Evolutionary conservation across 768 basidiomycete species (phyloP).

Genomic region (Flagelloscypha sp.): DNA sequence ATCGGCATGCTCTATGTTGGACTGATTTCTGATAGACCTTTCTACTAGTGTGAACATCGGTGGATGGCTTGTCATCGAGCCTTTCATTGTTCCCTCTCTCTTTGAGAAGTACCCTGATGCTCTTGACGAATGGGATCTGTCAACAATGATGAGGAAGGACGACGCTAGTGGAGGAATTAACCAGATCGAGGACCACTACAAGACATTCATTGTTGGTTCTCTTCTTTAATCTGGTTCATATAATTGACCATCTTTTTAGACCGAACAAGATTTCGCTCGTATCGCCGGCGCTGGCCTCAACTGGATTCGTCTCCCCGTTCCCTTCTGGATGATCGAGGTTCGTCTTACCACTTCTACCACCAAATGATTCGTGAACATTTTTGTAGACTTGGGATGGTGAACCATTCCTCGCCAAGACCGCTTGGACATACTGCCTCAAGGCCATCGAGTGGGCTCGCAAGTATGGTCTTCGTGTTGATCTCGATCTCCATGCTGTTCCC

Average conservation of each 20-base stretch:
- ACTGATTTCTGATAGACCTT: slow-evolving; percentile 4
- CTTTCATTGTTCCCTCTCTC: slow-evolving; percentile 61
- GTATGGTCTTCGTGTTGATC: slow-evolving; percentile 73
- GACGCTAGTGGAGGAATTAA: slow-evolving; percentile 48
- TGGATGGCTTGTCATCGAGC: slow-evolving; percentile 72
- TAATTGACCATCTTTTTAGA: slow-evolving; percentile 34
- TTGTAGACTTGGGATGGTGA: slow-evolving; percentile 60
- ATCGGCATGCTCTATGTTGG: slow-evolving; percentile 7
- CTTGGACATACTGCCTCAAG: slow-evolving; percentile 79
- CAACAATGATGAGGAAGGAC: slow-evolving; percentile 51
- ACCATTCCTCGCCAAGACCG: slow-evolving; percentile 66
- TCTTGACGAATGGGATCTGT: slow-evolving; percentile 71
- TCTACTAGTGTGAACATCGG: slow-evolving; percentile 60
- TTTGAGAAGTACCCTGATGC: slow-evolving; percentile 58
- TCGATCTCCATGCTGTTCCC: slow-evolving; percentile 73
- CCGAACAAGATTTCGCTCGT: slow-evolving; percentile 83
- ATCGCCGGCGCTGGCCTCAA: slow-evolving; percentile 87
- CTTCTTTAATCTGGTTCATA: neutral
- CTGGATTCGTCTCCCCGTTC: slow-evolving; percentile 77
- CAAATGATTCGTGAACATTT: no score
- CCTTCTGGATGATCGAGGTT: slow-evolving; percentile 77
- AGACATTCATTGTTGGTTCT: slow-evolving; percentile 68
- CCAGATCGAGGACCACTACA: slow-evolving; percentile 72
- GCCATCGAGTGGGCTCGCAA: slow-evolving; percentile 75
- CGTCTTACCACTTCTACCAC: slow-evolving; percentile 5